A percentile compares a stretch with the other conserved stretches of the same genome.
phyloP scores from a whole-genome alignment of 768 basidiomycete genomes.

The Boletus sp. region DNA sequence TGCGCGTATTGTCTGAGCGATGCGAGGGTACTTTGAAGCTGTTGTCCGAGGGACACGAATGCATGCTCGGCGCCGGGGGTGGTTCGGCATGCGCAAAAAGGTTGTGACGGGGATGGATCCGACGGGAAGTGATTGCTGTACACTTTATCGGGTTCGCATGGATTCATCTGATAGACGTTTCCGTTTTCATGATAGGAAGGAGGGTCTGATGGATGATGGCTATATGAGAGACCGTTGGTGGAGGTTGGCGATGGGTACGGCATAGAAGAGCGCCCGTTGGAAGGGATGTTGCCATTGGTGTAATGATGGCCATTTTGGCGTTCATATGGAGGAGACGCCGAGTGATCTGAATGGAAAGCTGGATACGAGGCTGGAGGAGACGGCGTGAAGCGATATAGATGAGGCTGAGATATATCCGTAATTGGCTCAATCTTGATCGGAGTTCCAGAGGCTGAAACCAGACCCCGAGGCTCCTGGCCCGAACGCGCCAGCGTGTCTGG shows the following conservation, averaged over 20 bases:
- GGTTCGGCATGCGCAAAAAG: conserved; percentile 60
- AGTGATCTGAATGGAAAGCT: conserved; percentile 45
- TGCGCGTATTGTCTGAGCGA: conserved; percentile 60
- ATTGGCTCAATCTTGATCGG: conserved; percentile 68
- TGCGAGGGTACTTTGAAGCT: conserved; percentile 54
- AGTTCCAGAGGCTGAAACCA: conserved; percentile 46
- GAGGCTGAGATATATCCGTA: conserved; percentile 44
- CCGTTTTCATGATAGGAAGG: conserved; percentile 34
- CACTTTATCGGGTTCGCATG: conserved; percentile 34
- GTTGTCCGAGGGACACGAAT: conserved; percentile 59
- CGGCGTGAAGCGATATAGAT: conserved; percentile 68
- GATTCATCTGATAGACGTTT: conserved; percentile 35
- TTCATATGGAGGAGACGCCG: conserved; percentile 35
- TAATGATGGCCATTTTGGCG: conserved; percentile 33
- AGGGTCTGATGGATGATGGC: conserved; percentile 32
- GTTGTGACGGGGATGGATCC: conserved; percentile 33
- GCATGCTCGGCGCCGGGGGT: conserved; percentile 57
- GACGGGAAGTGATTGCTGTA: conserved; percentile 32
- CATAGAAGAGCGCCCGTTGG: conserved; percentile 29
- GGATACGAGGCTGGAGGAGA: conserved; percentile 58
- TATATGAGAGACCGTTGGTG: conserved; percentile 33
- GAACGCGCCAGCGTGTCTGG: conserved; percentile 32
- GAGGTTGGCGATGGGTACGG: conserved; percentile 35
- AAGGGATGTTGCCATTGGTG: conserved; percentile 28
- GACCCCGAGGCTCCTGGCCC: conserved; percentile 38